Evolutionary conservation across 495 filamentous ascomycete species (phyloP).

Genomic region (Aspergillus baeticus): DNA sequence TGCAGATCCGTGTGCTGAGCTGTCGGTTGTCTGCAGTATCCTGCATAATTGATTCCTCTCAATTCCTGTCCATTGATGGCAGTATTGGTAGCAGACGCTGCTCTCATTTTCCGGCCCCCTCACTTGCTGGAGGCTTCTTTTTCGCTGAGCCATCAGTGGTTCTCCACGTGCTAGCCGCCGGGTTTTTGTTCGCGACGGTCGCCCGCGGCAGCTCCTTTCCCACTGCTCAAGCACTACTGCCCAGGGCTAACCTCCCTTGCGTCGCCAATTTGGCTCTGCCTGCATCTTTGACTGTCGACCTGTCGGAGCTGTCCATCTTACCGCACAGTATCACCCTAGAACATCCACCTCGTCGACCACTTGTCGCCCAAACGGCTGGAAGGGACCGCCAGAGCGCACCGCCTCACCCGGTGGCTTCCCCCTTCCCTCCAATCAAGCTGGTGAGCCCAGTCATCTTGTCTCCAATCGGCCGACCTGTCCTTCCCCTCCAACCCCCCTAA

Average conservation of each 20-base stretch:
- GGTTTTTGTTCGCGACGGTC: conserved; percentile 16
- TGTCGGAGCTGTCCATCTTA: conserved; percentile 19
- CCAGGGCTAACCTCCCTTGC: conserved; percentile 19
- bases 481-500: conserved; percentile 17
- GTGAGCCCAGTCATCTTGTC: conserved; percentile 14
- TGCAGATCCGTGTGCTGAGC: conserved; percentile 27
- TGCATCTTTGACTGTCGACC: conserved; percentile 20
- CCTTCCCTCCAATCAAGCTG: conserved; percentile 25
- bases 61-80: not conserved
- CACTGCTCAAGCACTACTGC: not conserved
- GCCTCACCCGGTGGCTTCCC: conserved; percentile 29
- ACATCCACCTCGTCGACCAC: conserved; percentile 4
- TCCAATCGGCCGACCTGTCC: conserved; percentile 19
- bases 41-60: conserved; percentile 17
- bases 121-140: conserved; percentile 2
- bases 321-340: conserved; percentile 23
- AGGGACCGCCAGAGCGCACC: conserved; percentile 26
- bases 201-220: conserved; percentile 21
- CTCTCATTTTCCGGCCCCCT: not conserved
- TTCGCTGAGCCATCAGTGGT: conserved; percentile 18
- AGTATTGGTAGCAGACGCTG: too few species aligned
- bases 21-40: conserved; percentile 24
- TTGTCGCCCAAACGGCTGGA: conserved; percentile 16
- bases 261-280: conserved; percentile 23
- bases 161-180: conserved; percentile 29